Base-by-base conservation (phyloP, 257 asterid genomes). In the Parsonsia alboflavescens region DNA sequence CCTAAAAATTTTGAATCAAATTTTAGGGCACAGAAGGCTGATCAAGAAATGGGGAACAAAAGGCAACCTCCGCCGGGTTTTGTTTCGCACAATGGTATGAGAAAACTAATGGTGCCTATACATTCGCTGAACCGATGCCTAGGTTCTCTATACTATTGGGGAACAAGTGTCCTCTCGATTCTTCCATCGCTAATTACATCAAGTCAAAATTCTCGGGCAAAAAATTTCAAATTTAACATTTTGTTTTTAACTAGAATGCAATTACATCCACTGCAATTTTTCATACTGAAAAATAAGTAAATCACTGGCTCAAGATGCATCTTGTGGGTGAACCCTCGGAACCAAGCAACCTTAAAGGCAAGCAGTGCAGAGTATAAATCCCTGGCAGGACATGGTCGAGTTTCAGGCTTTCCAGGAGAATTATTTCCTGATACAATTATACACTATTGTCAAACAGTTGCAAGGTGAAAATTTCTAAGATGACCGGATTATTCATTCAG, bases 291-390 rank as follows among this genome's bases (percentile, higher is more conserved):
- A 42, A 36, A 28, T 15, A 15, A 67, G 22, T 50, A 19, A 44
- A 76, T 89, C 86, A 91, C 80, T 88, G 24, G 58, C 88, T 92
- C 26, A 94, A 92, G 81, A 94, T 94, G 85, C 98, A 94, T 84
- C 98, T 83, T 7, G 90, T 90, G 52, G 98, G 98, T 15, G 98
- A 92, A 58, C 98, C 98, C 81, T 92, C 97, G 0, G 98, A 85
- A 24, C 98, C 97, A 10, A 88, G 78, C 91, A 94, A 77, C 79
- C 98, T 87, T 78, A 92, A 77, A 65, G 95, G 97, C 77, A 94
- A 78, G 85, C 97, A 94, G 77, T 94, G 97, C 22, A 94, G 89
- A 5, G 83, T 69, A 72, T 94, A 92, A 86, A 52, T 16, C 76
- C 97, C 97, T 52, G 91, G 24, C 73, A 81, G 78, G 21, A 82